Base-by-base conservation (phyloP, 306 rosid species). In the Prunus davidiana region DNA sequence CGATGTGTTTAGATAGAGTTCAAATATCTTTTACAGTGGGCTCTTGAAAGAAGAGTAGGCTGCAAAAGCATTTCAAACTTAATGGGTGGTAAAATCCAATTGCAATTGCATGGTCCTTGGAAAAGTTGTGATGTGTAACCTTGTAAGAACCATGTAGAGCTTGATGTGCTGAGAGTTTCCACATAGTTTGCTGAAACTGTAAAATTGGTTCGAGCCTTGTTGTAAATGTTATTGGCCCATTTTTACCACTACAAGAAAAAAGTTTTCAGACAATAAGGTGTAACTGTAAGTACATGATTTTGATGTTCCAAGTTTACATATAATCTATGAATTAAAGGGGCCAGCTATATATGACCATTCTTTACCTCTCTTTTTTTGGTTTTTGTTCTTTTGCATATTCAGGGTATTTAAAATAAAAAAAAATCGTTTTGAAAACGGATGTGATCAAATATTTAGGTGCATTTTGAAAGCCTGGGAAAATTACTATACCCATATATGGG, bases 1-100 rank as follows among this genome's bases (percentile, higher is more conserved):
- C 77, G 70, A 46, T 85, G 85, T 74, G 64, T 82, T 69, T 88
- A 82, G 77, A 15, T 4, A 0, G 70, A 57, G 74, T 32, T 43
- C 38, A 13, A 38, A 51, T 28, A n/a, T 41, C 71, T 58, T 22
- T 19, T 55, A 27, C 81, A 18, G 64, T 70, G 49, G 19, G 56
- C 60, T 64, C 27, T 58, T 25, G 61, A 49, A 62, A 51, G 50
- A 41, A 15, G 15, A 22, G 25, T 18, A 41, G 19, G 47, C 49
- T 32, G 20, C 47, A 22, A 49, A 43, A 12, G 67, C 13, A 15
- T 25, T 62, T 61, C 1, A 62, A 62, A 27, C 13, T 19, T 24
- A 60, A 25, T 28, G 8, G 10, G 43, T 15, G 43, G 45, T 30
- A 28, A 63, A 28, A 63, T 30, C 20, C 67, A 63, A 64, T 64